Percentiles rank a stretch among this genome's conserved stretches.
Evolutionary conservation across 345 rosid species (phyloP).

Genomic region (Eutrema heterophyllum): DNA sequence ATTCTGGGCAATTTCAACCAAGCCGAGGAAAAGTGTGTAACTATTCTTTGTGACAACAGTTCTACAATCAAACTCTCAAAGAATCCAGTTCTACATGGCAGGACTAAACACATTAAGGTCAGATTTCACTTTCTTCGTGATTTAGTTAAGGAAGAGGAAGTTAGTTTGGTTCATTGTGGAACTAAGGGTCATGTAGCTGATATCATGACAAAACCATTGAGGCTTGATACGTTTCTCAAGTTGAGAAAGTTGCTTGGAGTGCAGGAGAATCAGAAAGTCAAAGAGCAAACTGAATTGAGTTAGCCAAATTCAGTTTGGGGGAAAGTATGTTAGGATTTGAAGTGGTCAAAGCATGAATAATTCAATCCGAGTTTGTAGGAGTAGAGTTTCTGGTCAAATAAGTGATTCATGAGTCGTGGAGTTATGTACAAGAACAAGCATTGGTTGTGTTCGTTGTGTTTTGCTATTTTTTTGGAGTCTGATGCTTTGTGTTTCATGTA

Average conservation of each 20-base stretch:
- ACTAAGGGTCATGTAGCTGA: background rate
- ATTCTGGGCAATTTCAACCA: accelerated
- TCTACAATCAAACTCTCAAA: background rate
- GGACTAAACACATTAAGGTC: background rate
- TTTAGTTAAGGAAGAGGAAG: background rate
- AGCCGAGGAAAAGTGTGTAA: background rate
- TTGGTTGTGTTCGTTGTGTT: too few relatives aligned
- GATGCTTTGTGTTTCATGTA: too few relatives aligned
- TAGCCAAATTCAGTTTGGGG: too few relatives aligned
- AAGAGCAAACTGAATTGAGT: too few relatives aligned
- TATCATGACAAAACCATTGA: background rate
- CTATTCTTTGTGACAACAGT: background rate
- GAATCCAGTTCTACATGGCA: background rate
- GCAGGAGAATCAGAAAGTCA: background rate
- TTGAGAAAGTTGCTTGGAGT: background rate
- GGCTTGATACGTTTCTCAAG: background rate
- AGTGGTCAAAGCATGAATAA: too few relatives aligned
- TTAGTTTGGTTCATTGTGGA: background rate
- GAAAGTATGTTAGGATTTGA: too few relatives aligned
- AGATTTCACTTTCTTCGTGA: background rate
- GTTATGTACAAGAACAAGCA: too few relatives aligned
- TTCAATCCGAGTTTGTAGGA: too few relatives aligned
- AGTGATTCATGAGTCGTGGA: too few relatives aligned
- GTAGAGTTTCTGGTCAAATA: too few relatives aligned
- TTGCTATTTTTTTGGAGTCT: too few relatives aligned